Base-by-base conservation (phyloP, 2,329 filamentous ascomycete genomes). In the Diaporthe humulicola region DNA sequence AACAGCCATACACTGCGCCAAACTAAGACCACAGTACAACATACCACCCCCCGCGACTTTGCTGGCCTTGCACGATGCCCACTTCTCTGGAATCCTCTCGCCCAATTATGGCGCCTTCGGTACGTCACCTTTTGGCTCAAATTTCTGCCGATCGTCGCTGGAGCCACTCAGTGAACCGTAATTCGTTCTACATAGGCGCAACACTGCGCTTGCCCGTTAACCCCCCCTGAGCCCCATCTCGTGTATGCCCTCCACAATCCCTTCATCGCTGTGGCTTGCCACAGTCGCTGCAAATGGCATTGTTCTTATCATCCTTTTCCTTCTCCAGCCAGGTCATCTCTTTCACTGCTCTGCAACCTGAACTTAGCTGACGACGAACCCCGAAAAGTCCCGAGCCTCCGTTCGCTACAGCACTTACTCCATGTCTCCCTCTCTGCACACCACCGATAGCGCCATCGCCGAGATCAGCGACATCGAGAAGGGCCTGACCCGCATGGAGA, bases 401-500 rank as follows among this genome's bases (percentile, higher is more conserved):
- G 83, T 89, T 74, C 90, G 90, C 78, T 89, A 87, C 82, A 91
- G 89, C 86, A 89, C 89, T 76, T 91, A 89, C 84, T 91, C 89
- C 86, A 88, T 89, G 83, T 85, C 89, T 10, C 89, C 89, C 22
- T 90, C 89, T 25, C 81, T 97, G 83, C 84, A 82, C 77, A 89
- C 87, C 38, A 87, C 82, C 77, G 89, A 91, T 82, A 90, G 89
- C 58, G 88, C 86, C 64, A 86, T 87, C 66, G 87, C 88, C 78
- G 90, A 91, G 82, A 90, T 91, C 79, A 85, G 85, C 83, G 91
- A 94, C 78, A 95, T 97, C 83, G 93, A 94, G 79, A 91, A 93
- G 76, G 93, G 94, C 75, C 91, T 98, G 77, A 93, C 95, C 80
- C 94, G 95, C 81, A 94, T 98, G 86, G 94, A 97, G 84, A 97